A percentile compares a stretch with the other conserved stretches of the same genome.
These are phyloP conservation scores for Panicum miliaceum DNA, from an alignment of 176 grass and related monocot species.

Conservation along the genomic window DNA sequence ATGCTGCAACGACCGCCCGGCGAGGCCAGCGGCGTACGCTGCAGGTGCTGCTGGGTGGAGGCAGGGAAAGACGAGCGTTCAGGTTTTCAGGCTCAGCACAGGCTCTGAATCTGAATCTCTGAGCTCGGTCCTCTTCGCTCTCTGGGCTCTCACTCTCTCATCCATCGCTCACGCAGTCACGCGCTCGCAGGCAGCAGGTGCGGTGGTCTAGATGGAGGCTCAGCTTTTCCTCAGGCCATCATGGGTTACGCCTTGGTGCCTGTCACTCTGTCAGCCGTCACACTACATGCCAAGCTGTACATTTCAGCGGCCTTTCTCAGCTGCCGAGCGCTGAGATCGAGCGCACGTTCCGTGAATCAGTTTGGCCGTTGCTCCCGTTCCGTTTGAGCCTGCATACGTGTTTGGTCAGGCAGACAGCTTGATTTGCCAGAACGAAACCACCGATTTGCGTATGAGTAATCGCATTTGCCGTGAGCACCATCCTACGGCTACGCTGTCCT, in stretches of 20 bases:
- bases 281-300: slow-evolving; percentile 38
- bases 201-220: not conserved
- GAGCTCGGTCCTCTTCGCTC: too few species aligned
- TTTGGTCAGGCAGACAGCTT: not conserved
- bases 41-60: slow-evolving; percentile 18
- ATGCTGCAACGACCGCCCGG: not conserved
- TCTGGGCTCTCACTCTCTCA: too few species aligned
- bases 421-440: not conserved
- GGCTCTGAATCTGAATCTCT: slow-evolving; percentile 8
- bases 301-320: not conserved
- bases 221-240: slow-evolving; percentile 31
- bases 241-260: not conserved
- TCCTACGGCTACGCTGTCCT: too few species aligned
- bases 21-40: not conserved
- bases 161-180: too few species aligned
- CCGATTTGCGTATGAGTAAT: not conserved
- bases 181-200: slow-evolving; percentile 7
- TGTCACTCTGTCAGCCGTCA: not conserved
- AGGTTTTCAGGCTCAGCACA: not conserved
- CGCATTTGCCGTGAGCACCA: too few species aligned
- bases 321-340: too few species aligned
- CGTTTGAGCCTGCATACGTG: not conserved
- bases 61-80: not conserved
- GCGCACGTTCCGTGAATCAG: too few species aligned
- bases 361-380: not conserved